phyloP scores from a whole-genome alignment of 331 rosid genomes.

The Arachis monticola region DNA sequence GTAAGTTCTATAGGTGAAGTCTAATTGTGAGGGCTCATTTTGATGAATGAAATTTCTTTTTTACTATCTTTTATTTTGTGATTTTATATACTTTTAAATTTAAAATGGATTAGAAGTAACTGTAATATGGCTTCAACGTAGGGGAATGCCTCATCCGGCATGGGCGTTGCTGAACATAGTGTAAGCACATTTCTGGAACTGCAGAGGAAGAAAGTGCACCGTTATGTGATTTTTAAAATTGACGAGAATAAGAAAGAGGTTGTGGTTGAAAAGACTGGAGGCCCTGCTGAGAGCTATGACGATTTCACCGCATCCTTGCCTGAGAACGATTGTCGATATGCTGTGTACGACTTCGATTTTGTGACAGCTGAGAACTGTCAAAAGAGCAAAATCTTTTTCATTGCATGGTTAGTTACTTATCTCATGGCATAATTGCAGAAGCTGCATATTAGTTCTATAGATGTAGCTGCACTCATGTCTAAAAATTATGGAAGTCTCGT shows the following conservation, averaged over 20 bases:
- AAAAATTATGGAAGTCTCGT: conserved; percentile 1
- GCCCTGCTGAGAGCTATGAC: conserved; percentile 79
- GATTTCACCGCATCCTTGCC: conserved; percentile 81
- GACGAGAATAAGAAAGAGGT: conserved; percentile 86
- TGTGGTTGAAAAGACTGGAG: conserved; percentile 79
- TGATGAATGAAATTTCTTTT: conserved; percentile 3
- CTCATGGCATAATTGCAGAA: conserved; percentile 24
- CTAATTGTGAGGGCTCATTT: conserved; percentile 10
- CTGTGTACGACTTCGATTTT: conserved; percentile 73
- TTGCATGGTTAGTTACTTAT: conserved; percentile 70
- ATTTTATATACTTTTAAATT: conserved; percentile 3
- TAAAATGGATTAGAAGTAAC: not conserved
- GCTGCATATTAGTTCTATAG: conserved; percentile 13
- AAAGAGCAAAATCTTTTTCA: conserved; percentile 80
- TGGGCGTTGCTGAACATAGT: conserved; percentile 76
- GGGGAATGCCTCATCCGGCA: conserved; percentile 82
- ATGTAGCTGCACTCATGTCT: conserved; percentile 14
- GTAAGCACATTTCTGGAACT: conserved; percentile 65
- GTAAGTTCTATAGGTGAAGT: not conserved
- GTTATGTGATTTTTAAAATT: conserved; percentile 76
- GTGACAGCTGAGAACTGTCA: conserved; percentile 81
- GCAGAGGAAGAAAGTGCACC: conserved; percentile 81
- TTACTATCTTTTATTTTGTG: not conserved
- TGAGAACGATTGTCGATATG: conserved; percentile 82
- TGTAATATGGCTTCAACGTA: conserved; percentile 37